Evolutionary conservation across 768 basidiomycete genomes (phyloP).

Genomic region (Lactarius sanguifluus): DNA sequence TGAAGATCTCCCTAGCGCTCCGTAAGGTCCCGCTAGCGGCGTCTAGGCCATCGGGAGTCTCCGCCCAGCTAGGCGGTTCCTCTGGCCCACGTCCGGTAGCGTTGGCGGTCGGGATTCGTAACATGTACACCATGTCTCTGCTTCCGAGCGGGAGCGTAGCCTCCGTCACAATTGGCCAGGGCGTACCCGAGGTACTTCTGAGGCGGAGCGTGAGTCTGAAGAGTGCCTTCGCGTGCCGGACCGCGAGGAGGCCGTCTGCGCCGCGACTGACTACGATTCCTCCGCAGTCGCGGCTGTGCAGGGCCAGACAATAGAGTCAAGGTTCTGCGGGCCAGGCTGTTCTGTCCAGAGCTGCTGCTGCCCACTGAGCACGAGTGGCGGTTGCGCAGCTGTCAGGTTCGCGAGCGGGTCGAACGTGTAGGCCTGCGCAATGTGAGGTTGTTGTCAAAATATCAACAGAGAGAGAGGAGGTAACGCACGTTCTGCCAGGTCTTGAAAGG

Average conservation of each 20-base stretch:
- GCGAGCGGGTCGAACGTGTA: conserved; percentile 72
- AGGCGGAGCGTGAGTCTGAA: conserved; percentile 43
- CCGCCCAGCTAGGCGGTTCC: too few species aligned
- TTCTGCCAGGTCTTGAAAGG: conserved; percentile 53
- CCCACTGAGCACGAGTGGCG: conserved; percentile 64
- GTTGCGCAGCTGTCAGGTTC: conserved; percentile 53
- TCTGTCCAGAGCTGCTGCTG: conserved; percentile 60
- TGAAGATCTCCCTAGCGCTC: too few species aligned
- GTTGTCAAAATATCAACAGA: neutral
- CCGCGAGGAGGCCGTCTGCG: conserved; percentile 41
- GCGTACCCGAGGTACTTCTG: neutral
- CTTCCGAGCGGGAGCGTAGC: conserved; percentile 37
- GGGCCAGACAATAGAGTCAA: conserved; percentile 73
- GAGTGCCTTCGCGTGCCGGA: conserved; percentile 46
- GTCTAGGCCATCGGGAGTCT: too few species aligned
- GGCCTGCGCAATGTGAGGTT: conserved; percentile 39
- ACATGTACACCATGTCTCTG: conserved; percentile 49
- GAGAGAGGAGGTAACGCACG: conserved; percentile 38
- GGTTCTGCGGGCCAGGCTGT: conserved; percentile 69
- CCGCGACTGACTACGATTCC: conserved; percentile 59
- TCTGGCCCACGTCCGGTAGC: too few species aligned
- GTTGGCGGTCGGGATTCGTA: too few species aligned
- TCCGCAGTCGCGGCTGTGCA: conserved; percentile 70
- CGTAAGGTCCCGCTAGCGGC: too few species aligned
- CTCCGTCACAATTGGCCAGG: conserved; percentile 37